Conservation (phyloP, 164 flowering plant genomes). For the Litsea cubeba region DNA sequence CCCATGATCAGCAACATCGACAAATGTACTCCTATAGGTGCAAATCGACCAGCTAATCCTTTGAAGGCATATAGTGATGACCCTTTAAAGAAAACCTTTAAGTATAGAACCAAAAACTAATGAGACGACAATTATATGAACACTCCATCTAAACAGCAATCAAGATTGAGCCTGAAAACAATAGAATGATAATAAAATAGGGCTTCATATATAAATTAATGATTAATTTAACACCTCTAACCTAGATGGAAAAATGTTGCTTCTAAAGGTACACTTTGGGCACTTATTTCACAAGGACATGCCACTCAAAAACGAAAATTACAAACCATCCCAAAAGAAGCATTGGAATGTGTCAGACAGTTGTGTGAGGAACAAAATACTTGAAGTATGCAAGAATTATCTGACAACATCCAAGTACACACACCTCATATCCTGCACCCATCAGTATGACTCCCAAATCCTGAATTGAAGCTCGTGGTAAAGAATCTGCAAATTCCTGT, state of each 20-base stretch:
- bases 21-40: conserved; percentile 93
- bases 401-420: background rate
- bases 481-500: conserved; percentile 68
- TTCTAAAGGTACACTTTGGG: too few species aligned
- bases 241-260: too few species aligned
- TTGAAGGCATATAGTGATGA: conserved; percentile 86
- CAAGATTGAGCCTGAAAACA: too few species aligned
- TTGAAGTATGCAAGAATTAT: background rate
- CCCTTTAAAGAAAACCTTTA: conserved; percentile 82
- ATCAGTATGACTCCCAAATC: conserved; percentile 85
- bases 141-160: background rate
- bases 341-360: too few species aligned
- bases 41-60: conserved; percentile 90
- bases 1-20: conserved; percentile 92
- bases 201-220: too few species aligned
- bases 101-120: background rate
- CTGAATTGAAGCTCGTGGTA: conserved; percentile 68
- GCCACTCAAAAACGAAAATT: too few species aligned
- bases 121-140: background rate
- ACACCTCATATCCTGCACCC: conserved; percentile 97
- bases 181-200: too few species aligned
- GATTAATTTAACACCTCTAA: too few species aligned
- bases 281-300: too few species aligned
- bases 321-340: too few species aligned
- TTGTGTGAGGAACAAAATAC: too few species aligned